phyloP scores from a whole-genome alignment of 1,139 yeast genomes.

The Kluyveromyces sp. region DNA sequence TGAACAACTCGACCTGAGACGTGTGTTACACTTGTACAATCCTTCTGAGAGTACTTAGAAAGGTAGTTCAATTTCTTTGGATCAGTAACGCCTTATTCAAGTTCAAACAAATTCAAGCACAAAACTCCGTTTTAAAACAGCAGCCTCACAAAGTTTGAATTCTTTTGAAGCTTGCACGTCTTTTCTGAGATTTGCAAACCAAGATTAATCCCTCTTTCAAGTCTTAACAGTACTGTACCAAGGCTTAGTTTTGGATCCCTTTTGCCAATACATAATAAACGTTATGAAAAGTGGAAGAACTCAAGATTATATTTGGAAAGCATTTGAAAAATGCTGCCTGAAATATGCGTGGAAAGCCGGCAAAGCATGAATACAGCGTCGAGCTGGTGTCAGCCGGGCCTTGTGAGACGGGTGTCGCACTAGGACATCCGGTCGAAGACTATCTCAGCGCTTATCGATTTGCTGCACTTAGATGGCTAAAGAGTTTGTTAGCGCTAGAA shows the following conservation, averaged over 20 bases:
- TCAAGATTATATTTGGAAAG: not conserved
- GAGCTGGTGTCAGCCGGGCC: no score
- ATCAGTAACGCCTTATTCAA: not conserved
- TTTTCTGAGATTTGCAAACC: no score
- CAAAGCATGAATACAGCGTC: not conserved
- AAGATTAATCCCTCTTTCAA: no score
- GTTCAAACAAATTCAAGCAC: not conserved
- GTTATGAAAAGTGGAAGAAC: not conserved
- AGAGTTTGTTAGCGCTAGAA: no score
- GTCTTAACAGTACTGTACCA: no score
- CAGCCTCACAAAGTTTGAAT: not conserved
- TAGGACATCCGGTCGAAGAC: not conserved
- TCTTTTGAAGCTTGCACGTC: not conserved
- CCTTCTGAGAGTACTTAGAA: not conserved
- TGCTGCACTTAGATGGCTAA: no score
- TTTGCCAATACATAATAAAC: not conserved
- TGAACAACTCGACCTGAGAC: no score
- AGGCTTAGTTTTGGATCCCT: not conserved
- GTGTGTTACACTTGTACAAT: no score
- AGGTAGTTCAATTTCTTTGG: not conserved
- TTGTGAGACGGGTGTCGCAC: not conserved
- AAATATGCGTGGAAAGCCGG: not conserved
- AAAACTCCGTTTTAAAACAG: not conserved
- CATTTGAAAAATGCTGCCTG: not conserved
- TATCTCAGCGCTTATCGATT: no score